Base-by-base conservation (phyloP, 2,329 filamentous ascomycete species). In the Fusarium chlamydosporum region DNA sequence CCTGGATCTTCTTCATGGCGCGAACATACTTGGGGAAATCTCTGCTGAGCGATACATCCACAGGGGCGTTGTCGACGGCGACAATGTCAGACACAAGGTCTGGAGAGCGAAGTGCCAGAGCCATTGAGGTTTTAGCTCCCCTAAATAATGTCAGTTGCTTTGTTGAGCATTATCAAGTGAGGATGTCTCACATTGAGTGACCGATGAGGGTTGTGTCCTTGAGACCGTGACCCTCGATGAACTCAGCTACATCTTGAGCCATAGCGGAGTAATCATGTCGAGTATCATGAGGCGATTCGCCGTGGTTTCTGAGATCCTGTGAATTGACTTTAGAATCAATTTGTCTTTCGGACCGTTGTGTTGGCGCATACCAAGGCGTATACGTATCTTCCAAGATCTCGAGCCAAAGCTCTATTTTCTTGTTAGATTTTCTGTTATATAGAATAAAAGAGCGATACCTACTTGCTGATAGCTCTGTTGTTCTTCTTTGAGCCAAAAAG, bases 401-500 rank as follows among this genome's bases (percentile, higher is more conserved):
- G 89, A 40, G 94, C 92, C 51, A 98, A 83, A 37, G 88, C 89
- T 82, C 94, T 96, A 11, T 71, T 38, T 41, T 31, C 4, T 6
- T 23, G 23, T 70, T 26, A 68, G 45, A 13, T 20, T 8, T 6
- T 9, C 23, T 2, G 4, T 15, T 13, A 13, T 5, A 7, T 4
- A 13, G 15, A 18, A 3, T 23, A 15, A 11, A 2, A 10, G 35
- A 34, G 47, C 9, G 2, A 43, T 48, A 82, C 91, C 78, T 84
- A 97, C 95, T 94, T 97, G 91, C 94, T 96, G 67, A 98, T 96
- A 75, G 87, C 92, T 78, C 94, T 86, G 78, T 97, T 97, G 78
- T 98, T 98, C 82, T 93, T 94, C 82, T 96, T 97, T 37, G 93
- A 97, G 20, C 95, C 95, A 76, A 98, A 97, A 12, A 98, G 84